Base-by-base conservation (phyloP, 2,329 filamentous ascomycete species). In the Emericellopsis atlantica region DNA sequence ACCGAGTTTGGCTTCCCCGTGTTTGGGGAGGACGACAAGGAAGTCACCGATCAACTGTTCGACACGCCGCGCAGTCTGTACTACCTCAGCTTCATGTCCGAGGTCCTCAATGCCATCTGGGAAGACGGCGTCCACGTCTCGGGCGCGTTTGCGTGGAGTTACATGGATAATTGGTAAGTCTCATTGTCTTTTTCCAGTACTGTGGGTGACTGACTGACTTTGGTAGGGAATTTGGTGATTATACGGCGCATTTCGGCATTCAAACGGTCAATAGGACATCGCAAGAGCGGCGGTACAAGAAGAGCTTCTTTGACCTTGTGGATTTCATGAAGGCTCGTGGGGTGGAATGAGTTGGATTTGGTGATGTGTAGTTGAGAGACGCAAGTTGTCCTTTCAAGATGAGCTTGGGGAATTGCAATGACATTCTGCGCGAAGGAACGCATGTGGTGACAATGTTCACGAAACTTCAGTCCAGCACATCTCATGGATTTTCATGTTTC, bases 1-100 rank as follows among this genome's bases (percentile, higher is more conserved):
- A 64, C 66, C 6, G 74, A 79, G 49, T 77, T 77, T 45, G 75
- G 75, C 0, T 78, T 74, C 49, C 69, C 72, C 4, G 64, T 74
- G 0, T 72, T 65, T 38, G 63, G 49, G 8, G 72, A 75, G 48
- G 56, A 56, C 4, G 49, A 58, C 0, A 63, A 66, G 36, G 60
- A 44, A 1, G 52, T 72, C 2, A 44, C 58, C 2, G 72, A 74
- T 37, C 70, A 77, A 49, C 54, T 71, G 3, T 74, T 67, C 39
- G 73, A 79, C 49, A 59, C 61, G 4, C 68, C 69, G 3, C 62
- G 73, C 1, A 73, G 66, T 42, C 49, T 63, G 32, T 79, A 79
- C 52, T 77, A 76, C 46, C 56, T 69, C 14, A 63, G 59, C 15
- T 78, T 67, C 51, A 56, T 78, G 51, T 65, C 60, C 1, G 74